phyloP scores from a whole-genome alignment of 169 alveolate species.

The Plasmodium malariae region DNA sequence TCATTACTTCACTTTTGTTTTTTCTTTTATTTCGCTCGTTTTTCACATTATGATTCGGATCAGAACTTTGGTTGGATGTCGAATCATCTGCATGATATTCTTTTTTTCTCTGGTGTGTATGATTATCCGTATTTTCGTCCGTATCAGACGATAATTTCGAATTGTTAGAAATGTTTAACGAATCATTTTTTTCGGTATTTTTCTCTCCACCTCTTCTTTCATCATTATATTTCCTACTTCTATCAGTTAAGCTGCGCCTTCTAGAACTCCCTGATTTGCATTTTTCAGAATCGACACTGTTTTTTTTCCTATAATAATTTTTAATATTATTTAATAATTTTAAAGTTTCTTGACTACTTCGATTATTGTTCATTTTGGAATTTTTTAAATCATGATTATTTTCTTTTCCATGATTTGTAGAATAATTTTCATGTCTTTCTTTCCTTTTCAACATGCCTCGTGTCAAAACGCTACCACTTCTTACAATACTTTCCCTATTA shows the following conservation, averaged over 20 bases:
- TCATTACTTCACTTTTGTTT: too few relatives aligned
- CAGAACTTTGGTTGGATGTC: background rate
- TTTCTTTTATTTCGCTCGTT: background rate
- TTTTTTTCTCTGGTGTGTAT: too few relatives aligned
- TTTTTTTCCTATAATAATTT: slow-evolving; percentile 56
- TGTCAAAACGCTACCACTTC: background rate
- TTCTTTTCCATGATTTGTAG: background rate
- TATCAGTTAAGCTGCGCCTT: too few relatives aligned
- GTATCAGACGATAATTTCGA: background rate
- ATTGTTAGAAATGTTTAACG: background rate
- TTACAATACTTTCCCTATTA: background rate
- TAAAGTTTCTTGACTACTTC: slow-evolving; percentile 28
- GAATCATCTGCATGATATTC: too few relatives aligned
- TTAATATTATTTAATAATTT: slow-evolving; percentile 37
- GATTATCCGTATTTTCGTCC: background rate
- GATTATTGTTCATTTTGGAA: background rate
- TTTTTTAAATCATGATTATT: background rate
- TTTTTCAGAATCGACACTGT: too few relatives aligned
- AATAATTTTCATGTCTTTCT: background rate
- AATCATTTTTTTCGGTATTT: too few relatives aligned
- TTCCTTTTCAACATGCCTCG: background rate
- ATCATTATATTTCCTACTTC: too few relatives aligned
- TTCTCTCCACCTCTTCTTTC: too few relatives aligned
- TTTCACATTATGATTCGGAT: background rate
- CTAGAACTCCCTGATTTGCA: too few relatives aligned